phyloP scores from a whole-genome alignment of 2,329 filamentous ascomycete species.

The Dactylonectria estremocensis region DNA sequence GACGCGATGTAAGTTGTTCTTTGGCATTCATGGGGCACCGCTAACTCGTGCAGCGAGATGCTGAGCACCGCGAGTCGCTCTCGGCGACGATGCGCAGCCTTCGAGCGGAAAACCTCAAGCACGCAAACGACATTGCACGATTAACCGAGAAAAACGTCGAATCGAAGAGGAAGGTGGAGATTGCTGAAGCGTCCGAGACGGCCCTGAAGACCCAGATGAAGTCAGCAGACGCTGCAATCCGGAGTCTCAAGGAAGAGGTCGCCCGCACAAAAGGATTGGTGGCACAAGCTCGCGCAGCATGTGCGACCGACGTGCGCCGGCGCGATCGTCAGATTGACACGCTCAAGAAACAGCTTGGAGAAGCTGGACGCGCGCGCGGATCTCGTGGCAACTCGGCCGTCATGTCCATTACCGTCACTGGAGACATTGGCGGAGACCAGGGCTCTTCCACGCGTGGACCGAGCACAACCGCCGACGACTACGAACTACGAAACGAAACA shows the following conservation, averaged over 20 bases:
- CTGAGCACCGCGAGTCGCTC: constrained; percentile 88
- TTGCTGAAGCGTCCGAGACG: constrained; percentile 79
- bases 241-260: constrained; percentile 88
- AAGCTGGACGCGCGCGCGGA: constrained; percentile 75
- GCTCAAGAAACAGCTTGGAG: constrained; percentile 88
- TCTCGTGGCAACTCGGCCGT: constrained; percentile 69
- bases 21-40: not conserved
- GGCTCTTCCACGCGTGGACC: constrained; percentile 48
- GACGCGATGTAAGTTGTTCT: constrained; percentile 79
- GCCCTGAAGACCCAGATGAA: constrained; percentile 79
- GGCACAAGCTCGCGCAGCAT: constrained; percentile 87
- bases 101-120: constrained; percentile 81
- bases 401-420: constrained; percentile 70
- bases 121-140: constrained; percentile 77
- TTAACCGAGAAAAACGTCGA: constrained; percentile 69
- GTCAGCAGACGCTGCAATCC: constrained; percentile 80
- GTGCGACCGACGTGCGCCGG: constrained; percentile 91
- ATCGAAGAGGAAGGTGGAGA: constrained; percentile 68
- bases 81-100: constrained; percentile 83
- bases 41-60: constrained; percentile 77
- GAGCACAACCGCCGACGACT: constrained; percentile 59
- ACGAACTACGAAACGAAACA: constrained; percentile 87
- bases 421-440: constrained; percentile 68
- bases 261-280: constrained; percentile 84
- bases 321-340: constrained; percentile 90